Conservation (phyloP, 2,329 filamentous ascomycete genomes). For the Fusarium odoratissimum region DNA sequence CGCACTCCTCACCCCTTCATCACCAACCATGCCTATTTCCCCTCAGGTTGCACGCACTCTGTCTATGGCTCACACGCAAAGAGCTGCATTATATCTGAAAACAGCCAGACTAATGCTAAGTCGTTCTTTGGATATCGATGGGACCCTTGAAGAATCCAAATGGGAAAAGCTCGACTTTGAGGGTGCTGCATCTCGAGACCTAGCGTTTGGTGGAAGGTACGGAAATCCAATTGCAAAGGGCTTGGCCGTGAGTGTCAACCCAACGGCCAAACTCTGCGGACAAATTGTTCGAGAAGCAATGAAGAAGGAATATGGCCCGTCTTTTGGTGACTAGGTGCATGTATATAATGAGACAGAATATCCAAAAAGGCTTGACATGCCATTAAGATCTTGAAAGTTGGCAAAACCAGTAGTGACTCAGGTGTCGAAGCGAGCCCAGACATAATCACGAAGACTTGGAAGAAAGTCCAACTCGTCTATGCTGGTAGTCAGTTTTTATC, state of each 20-base stretch:
- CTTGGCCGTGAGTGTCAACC: slow-evolving; percentile 73
- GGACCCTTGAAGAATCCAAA: slow-evolving; percentile 55
- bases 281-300: slow-evolving; percentile 76
- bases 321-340: slow-evolving; percentile 52
- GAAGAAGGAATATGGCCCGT: slow-evolving; percentile 74
- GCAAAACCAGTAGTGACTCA: neutral
- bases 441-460: slow-evolving; percentile 37
- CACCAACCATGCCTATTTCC: slow-evolving; percentile 66
- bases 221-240: slow-evolving; percentile 74
- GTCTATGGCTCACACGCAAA: slow-evolving; percentile 77
- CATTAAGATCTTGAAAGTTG: slow-evolving; percentile 2
- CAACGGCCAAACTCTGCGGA: slow-evolving; percentile 76
- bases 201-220: slow-evolving; percentile 72
- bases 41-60: slow-evolving; percentile 73
- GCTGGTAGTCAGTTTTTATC: slow-evolving; percentile 8
- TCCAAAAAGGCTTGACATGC: neutral
- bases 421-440: neutral
- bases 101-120: slow-evolving; percentile 63
- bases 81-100: slow-evolving; percentile 72
- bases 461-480: slow-evolving; percentile 49
- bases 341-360: slow-evolving; percentile 17
- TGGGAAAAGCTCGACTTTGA: slow-evolving; percentile 70
- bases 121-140: slow-evolving; percentile 54
- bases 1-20: slow-evolving; percentile 65
- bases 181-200: slow-evolving; percentile 70